Evolutionary conservation across 31 red algal species (phyloP).

Genomic region (Porphyra umbilicalis): DNA sequence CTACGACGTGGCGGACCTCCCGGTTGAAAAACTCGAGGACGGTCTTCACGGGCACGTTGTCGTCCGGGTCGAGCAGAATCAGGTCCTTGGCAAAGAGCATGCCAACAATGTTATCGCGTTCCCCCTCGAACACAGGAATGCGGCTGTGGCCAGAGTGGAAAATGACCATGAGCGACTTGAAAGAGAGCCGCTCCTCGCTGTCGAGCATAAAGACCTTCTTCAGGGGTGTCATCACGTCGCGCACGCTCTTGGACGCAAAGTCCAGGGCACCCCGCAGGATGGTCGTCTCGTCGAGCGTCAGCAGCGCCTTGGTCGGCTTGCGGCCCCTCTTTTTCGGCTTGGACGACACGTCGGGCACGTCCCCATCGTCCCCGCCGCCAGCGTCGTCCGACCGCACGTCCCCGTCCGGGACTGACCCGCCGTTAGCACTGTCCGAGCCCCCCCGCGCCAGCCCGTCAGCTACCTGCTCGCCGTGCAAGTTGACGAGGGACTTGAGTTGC

Average conservation of each 20-base stretch:
- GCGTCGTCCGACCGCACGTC: neutral
- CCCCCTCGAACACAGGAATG: conserved; percentile 75
- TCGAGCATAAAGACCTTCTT: conserved; percentile 91
- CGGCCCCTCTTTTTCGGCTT: conserved; percentile 4
- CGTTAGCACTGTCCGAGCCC: neutral
- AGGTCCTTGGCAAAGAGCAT: conserved; percentile 97
- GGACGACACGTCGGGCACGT: neutral
- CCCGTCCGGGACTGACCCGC: conserved; percentile 2
- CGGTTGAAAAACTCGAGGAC: conserved; percentile 81
- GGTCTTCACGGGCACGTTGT: conserved; percentile 74
- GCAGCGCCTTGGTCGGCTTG: conserved; percentile 19
- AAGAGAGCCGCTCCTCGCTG: conserved; percentile 63
- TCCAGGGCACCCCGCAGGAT: conserved; percentile 83
- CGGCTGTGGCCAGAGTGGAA: conserved; percentile 93
- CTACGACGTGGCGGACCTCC: conserved; percentile 53
- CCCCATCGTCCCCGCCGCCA: neutral
- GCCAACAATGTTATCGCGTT: conserved; percentile 81
- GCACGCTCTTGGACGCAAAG: conserved; percentile 84
- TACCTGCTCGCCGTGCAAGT: conserved; percentile 56
- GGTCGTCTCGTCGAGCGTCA: conserved; percentile 58
- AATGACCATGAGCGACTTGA: conserved; percentile 73
- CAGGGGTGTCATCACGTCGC: conserved; percentile 85
- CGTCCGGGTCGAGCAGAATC: conserved; percentile 96
- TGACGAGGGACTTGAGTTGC: conserved; percentile 78
- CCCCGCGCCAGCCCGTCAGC: neutral